Evolutionary conservation across 2,329 filamentous ascomycete genomes (phyloP).

Genomic region (Claviceps lovelessii): DNA sequence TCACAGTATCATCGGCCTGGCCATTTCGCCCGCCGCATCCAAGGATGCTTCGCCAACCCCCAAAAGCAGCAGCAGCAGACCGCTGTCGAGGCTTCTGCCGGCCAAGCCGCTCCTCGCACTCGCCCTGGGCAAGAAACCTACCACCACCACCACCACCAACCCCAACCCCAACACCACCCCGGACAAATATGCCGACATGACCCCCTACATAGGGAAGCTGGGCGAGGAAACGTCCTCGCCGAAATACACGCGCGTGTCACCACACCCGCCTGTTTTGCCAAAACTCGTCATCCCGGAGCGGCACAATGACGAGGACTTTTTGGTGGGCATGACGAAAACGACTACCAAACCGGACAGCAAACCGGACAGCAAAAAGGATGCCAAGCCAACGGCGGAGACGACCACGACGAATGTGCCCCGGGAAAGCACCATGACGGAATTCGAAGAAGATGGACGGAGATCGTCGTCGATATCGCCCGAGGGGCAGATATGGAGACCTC

Average conservation of each 20-base stretch:
- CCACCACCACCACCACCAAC: neutral
- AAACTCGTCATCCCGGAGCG: conserved; percentile 17
- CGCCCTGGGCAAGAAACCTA: neutral
- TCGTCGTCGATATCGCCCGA: conserved; percentile 18
- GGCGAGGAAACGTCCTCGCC: conserved; percentile 5
- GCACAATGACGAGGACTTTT: neutral
- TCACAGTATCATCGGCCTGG: conserved; percentile 29
- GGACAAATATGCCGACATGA: neutral
- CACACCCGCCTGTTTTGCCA: conserved; percentile 12
- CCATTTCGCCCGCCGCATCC: conserved; percentile 23
- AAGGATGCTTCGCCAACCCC: conserved; percentile 11
- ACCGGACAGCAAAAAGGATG: too few species aligned
- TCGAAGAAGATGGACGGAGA: conserved; percentile 33
- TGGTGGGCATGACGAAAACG: neutral
- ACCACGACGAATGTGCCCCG: conserved; percentile 9
- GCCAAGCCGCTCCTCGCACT: conserved; percentile 29
- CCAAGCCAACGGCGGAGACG: too few species aligned
- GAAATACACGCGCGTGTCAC: conserved; percentile 6
- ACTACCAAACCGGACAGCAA: neutral
- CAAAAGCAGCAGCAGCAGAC: conserved; percentile 12
- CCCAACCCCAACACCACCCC: neutral
- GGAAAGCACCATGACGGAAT: conserved; percentile 35
- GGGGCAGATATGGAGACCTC: conserved; percentile 37
- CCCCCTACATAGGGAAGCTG: neutral
- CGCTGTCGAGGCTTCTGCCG: conserved; percentile 30